Base-by-base conservation (phyloP, 495 filamentous ascomycete species). In the Penicillium manginii region DNA sequence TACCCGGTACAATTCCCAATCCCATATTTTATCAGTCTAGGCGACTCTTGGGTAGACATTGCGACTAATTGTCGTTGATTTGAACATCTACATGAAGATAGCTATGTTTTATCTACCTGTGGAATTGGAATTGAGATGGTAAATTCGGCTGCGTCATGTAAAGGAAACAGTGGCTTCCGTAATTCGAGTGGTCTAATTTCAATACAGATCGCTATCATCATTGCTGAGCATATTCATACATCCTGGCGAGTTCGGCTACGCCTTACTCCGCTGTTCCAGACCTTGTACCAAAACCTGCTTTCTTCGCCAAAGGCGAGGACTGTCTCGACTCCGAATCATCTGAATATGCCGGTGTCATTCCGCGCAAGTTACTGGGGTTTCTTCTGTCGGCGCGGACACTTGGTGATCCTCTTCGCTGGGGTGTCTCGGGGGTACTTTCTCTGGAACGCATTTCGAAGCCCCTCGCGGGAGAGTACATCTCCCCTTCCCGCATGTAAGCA, bases 381-480 rank as follows among this genome's bases (percentile, higher is more conserved):
- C 62, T 60, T 45, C 40, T n/a, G 47, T 67, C 69, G 2, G 58
- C 39, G n/a, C 63, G 57, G 7, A 64, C 32, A n/a, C 64, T 58
- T 5, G 65, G 63, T 6, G 65, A 70, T 10, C 62, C 57, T n/a
- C 56, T 45, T 29, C 60, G 64, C 31, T 60, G 51, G 4, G 75
- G 72, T 4, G 73, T 74, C 37, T 78, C 73, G 1, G 76, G 78
- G 0, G 78, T 79, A 42, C 65, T 70, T 33, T 78, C 75, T 22
- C 76, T 61, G 2, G 75, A 78, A 32, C 72, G 76, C 50, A 76
- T 52, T 11, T 73, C 69, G 35, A 71, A 72, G 0, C 69, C 67
- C 11, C 66, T 57, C 18, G 64, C 69, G 12, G 74, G 72, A 7
- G 73, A 68, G 50, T 67, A 73, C 2, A 67, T 58, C 21, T 72